These are phyloP conservation scores for Rhodotorula glutinis DNA, from an alignment of 1,284 basidiomycete genomes.

Conservation along the genomic window DNA sequence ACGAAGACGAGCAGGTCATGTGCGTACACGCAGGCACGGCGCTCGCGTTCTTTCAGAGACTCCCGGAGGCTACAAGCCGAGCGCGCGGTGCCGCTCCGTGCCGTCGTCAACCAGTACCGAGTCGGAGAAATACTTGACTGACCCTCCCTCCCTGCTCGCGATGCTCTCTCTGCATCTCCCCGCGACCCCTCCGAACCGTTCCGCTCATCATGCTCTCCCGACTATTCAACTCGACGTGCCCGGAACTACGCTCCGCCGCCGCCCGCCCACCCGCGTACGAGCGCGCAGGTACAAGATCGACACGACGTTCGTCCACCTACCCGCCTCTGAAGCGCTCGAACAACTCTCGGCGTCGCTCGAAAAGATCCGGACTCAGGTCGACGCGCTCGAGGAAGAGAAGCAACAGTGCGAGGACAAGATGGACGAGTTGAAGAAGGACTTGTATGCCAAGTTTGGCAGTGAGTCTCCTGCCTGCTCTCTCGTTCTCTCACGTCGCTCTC, in stretches of 20 bases:
- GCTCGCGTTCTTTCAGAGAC: too few relatives aligned
- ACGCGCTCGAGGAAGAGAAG: slow-evolving; percentile 57
- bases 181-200: too few relatives aligned
- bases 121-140: too few relatives aligned
- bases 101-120: too few relatives aligned
- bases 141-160: too few relatives aligned
- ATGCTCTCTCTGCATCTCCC: neutral
- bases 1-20: slow-evolving; percentile 75
- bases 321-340: slow-evolving; percentile 66
- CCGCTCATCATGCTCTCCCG: too few relatives aligned
- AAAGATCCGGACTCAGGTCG: slow-evolving; percentile 61
- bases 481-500: neutral
- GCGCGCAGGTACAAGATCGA: slow-evolving; percentile 75
- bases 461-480: slow-evolving; percentile 1
- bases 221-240: too few relatives aligned
- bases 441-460: slow-evolving; percentile 51
- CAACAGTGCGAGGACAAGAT: slow-evolving; percentile 77
- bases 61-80: too few relatives aligned
- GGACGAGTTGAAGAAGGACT: slow-evolving; percentile 78
- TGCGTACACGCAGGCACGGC: neutral
- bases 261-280: neutral
- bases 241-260: neutral
- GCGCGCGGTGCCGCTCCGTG: too few relatives aligned
- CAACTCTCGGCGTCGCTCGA: slow-evolving; percentile 70
- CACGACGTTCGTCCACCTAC: slow-evolving; percentile 80